Conservation (phyloP, 225 moss, liverwort and hornwort genomes). For the Anthoceros angustus region DNA sequence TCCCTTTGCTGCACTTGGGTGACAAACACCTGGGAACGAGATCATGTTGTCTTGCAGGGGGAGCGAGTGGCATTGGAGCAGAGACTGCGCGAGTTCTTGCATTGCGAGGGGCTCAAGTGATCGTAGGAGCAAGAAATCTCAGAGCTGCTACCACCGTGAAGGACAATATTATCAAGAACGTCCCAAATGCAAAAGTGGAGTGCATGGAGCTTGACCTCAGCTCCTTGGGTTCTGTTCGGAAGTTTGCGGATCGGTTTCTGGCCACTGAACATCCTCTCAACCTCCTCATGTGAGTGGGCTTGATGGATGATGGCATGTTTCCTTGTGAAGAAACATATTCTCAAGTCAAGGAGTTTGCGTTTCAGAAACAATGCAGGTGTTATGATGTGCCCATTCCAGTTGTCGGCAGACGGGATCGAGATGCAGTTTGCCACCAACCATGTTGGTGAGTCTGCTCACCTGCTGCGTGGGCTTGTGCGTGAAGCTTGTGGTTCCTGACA, state of each 20-base stretch:
- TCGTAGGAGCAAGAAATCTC: constrained; percentile 37
- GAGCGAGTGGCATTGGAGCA: constrained; percentile 44
- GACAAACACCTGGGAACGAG: too few relatives aligned
- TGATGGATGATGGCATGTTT: too few relatives aligned
- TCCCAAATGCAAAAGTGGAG: constrained; percentile 35
- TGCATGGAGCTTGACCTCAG: constrained; percentile 42
- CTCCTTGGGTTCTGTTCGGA: constrained; percentile 38
- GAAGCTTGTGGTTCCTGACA: constrained; percentile 14
- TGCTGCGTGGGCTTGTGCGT: too few relatives aligned
- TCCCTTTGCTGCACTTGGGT: too few relatives aligned
- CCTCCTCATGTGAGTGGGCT: constrained; percentile 34
- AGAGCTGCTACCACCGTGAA: constrained; percentile 33
- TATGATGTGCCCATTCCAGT: constrained; percentile 22
- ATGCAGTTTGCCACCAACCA: too few relatives aligned
- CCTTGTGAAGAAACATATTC: too few relatives aligned
- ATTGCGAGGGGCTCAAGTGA: constrained; percentile 38
- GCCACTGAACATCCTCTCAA: constrained; percentile 29
- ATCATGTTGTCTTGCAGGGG: constrained; percentile 18
- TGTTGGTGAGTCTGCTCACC: too few relatives aligned
- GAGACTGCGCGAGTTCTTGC: constrained; percentile 41
- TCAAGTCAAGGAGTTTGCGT: background rate
- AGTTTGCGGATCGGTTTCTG: constrained; percentile 31
- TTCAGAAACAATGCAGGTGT: constrained; percentile 45
- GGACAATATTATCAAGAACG: constrained; percentile 18
- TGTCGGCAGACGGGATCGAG: too few relatives aligned